These are phyloP conservation scores for Rhizophagus prolifer DNA, from an alignment of 192 early-diverging fungal species.

Conservation along the genomic window DNA sequence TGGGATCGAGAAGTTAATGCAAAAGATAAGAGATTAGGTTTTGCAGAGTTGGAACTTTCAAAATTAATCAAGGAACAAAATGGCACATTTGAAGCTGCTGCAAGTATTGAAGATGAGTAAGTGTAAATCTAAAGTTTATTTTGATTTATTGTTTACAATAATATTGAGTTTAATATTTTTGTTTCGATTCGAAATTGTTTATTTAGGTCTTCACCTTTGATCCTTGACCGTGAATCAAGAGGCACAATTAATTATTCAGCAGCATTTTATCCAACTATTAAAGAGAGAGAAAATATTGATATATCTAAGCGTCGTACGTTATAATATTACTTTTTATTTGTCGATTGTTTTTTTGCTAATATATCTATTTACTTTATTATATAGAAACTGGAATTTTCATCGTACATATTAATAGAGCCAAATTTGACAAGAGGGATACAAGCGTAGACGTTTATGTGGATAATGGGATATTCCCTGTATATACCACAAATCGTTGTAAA, in stretches of 20 bases:
- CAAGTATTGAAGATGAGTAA: conserved; percentile 34
- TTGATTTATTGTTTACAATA: background rate
- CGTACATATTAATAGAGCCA: conserved; percentile 14
- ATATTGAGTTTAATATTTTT: background rate
- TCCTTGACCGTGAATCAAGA: background rate
- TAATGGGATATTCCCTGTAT: conserved; percentile 5
- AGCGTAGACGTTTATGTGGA: background rate
- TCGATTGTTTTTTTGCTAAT: background rate
- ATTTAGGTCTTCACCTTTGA: conserved; percentile 4
- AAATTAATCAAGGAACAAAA: conserved; percentile 28
- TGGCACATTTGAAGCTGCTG: conserved; percentile 30
- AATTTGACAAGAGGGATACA: conserved; percentile 7
- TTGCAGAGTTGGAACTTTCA: conserved; percentile 34
- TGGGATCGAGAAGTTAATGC: conserved; percentile 76
- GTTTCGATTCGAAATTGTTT: background rate
- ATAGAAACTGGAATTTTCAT: conserved; percentile 26
- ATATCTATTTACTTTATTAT: background rate
- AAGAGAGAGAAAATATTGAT: background rate
- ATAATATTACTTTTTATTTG: background rate
- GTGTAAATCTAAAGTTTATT: background rate
- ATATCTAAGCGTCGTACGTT: background rate
- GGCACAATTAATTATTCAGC: conserved; percentile 17
- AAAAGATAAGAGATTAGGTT: conserved; percentile 74
- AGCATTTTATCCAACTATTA: conserved; percentile 18
- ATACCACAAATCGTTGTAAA: background rate